A percentile compares a stretch with the other conserved stretches of the same genome.
Evolutionary conservation across 768 basidiomycete species (phyloP).

Genomic region (Psilocybe subaeruginosa): DNA sequence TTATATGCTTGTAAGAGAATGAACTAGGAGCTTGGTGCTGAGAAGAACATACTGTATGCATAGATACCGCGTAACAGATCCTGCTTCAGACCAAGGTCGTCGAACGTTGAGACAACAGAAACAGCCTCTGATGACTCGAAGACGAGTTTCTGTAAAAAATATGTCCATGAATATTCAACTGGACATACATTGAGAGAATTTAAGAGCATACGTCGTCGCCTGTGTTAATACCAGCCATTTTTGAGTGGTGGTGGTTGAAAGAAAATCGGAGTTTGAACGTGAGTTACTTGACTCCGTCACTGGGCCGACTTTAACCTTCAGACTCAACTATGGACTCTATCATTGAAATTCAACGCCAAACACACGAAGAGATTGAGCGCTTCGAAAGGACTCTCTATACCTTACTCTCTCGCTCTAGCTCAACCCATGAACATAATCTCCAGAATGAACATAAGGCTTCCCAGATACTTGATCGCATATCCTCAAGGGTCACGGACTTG

Average conservation of each 20-base stretch:
- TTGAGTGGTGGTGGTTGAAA: constrained; percentile 40
- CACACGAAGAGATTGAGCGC: constrained; percentile 94
- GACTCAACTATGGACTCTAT: constrained; percentile 79
- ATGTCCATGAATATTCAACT: neutral
- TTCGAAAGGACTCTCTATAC: constrained; percentile 87
- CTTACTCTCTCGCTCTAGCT: constrained; percentile 69
- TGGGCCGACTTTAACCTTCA: neutral
- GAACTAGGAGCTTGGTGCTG: neutral
- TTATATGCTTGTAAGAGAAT: neutral
- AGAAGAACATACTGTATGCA: constrained; percentile 78
- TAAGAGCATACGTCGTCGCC: constrained; percentile 76
- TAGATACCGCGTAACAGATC: constrained; percentile 97
- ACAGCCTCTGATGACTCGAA: constrained; percentile 96
- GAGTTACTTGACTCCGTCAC: constrained; percentile 17
- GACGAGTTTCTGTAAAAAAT: constrained; percentile 72
- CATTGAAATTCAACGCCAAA: constrained; percentile 92
- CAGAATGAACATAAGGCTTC: constrained; percentile 89
- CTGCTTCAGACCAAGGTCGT: constrained; percentile 90
- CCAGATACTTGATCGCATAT: constrained; percentile 86
- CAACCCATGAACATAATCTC: constrained; percentile 64
- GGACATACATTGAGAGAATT: constrained; percentile 16
- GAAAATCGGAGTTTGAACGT: constrained; percentile 64
- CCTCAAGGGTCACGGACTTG: constrained; percentile 65
- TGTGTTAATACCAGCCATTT: constrained; percentile 82
- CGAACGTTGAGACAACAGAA: constrained; percentile 86